These are phyloP conservation scores for Mariannaea elegans DNA, from an alignment of 2,329 filamentous ascomycete species.

Conservation along the genomic window DNA sequence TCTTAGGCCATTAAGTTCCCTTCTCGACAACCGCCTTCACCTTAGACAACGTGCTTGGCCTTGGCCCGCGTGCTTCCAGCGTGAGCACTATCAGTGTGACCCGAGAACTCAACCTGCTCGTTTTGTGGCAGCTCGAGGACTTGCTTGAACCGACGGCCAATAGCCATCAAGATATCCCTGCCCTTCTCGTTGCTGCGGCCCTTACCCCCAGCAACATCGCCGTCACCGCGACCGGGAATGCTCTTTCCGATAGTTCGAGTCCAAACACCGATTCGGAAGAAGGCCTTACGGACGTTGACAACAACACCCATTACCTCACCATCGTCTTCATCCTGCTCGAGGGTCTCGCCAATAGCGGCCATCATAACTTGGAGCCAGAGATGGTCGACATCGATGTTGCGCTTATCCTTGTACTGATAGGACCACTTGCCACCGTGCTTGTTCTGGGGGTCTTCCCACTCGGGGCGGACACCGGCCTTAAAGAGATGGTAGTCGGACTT, in stretches of 20 bases:
- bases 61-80: constrained; percentile 94
- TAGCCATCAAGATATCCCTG: constrained; percentile 82
- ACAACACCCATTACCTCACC: constrained; percentile 99
- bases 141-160: constrained; percentile 93
- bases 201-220: constrained; percentile 78
- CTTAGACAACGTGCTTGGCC: constrained; percentile 88
- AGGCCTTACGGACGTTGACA: constrained; percentile 97
- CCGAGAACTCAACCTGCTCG: constrained; percentile 92
- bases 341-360: constrained; percentile 94
- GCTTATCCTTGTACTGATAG: constrained; percentile 97
- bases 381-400: constrained; percentile 88
- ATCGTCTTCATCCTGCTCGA: constrained; percentile 86
- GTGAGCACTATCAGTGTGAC: constrained; percentile 93
- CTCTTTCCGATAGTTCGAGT: constrained; percentile 91
- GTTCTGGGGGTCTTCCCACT: constrained; percentile 99
- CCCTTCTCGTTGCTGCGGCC: constrained; percentile 83
- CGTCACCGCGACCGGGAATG: constrained; percentile 78
- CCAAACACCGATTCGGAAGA: constrained; percentile 98
- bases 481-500: constrained; percentile 99
- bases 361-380: constrained; percentile 98
- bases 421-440: constrained; percentile 99
- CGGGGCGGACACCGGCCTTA: constrained; percentile 95
- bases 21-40: constrained; percentile 14
- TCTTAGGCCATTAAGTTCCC: constrained; percentile 38
- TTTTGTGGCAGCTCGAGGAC: constrained; percentile 79